A percentile compares a stretch with the other conserved stretches of the same genome.
Evolutionary conservation across 352 stramenopile species (phyloP).

Genomic region (Pythium folliculosum): DNA sequence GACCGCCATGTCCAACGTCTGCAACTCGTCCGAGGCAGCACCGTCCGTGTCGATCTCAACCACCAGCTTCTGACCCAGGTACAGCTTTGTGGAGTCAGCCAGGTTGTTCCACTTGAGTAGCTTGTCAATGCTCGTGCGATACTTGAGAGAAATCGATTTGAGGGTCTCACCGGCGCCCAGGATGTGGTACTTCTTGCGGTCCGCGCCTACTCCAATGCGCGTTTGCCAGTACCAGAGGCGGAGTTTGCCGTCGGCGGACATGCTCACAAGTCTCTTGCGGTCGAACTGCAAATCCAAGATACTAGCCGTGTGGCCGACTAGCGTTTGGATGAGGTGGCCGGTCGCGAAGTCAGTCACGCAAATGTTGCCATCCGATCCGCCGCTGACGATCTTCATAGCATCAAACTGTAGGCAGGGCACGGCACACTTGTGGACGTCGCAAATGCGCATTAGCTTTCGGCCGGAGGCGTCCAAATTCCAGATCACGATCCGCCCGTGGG

Average conservation of each 20-base stretch:
- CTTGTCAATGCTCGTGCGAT: slow-evolving; percentile 71
- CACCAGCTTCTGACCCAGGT: slow-evolving; percentile 76
- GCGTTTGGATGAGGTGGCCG: slow-evolving; percentile 63
- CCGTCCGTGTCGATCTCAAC: slow-evolving; percentile 53
- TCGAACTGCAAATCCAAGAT: slow-evolving; percentile 79
- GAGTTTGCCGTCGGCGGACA: slow-evolving; percentile 57
- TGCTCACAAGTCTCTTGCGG: slow-evolving; percentile 62
- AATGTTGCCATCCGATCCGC: slow-evolving; percentile 48
- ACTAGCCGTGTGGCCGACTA: slow-evolving; percentile 47
- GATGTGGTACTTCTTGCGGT: slow-evolving; percentile 75
- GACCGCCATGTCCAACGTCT: slow-evolving; percentile 49
- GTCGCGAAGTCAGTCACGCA: slow-evolving; percentile 79
- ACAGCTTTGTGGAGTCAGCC: slow-evolving; percentile 66
- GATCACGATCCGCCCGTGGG: slow-evolving; percentile 54
- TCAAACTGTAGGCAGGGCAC: slow-evolving; percentile 79
- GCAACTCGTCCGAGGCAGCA: slow-evolving; percentile 54
- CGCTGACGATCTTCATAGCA: slow-evolving; percentile 71
- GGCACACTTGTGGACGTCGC: slow-evolving; percentile 50
- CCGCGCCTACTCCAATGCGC: slow-evolving; percentile 37
- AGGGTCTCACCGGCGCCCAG: slow-evolving; percentile 69
- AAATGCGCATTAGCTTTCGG: slow-evolving; percentile 58
- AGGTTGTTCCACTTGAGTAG: slow-evolving; percentile 74
- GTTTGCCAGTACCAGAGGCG: slow-evolving; percentile 75
- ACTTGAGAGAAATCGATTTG: slow-evolving; percentile 72
- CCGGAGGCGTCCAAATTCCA: slow-evolving; percentile 71